A percentile compares a stretch with the other conserved stretches of the same genome.
Conservation (phyloP, 1,139 yeast genomes). For the Candida sanyaensis region DNA sequence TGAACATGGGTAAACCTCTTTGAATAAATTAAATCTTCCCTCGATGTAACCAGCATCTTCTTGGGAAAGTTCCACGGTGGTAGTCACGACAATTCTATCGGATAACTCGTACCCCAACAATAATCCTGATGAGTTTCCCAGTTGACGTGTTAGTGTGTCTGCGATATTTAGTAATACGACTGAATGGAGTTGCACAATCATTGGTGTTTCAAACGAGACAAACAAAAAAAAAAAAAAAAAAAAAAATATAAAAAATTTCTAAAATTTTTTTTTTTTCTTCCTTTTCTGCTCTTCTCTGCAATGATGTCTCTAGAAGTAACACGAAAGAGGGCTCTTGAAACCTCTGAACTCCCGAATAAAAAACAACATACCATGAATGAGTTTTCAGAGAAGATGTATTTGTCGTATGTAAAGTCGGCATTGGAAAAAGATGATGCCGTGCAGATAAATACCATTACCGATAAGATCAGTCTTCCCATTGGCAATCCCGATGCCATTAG, state of each 20-base stretch:
- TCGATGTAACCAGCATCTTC: slow-evolving; percentile 27
- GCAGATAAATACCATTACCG: slow-evolving; percentile 38
- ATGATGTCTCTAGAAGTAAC: slow-evolving; percentile 31
- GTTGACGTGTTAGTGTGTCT: slow-evolving; percentile 21
- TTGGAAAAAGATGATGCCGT: slow-evolving; percentile 53
- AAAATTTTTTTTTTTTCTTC: no score
- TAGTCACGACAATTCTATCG: slow-evolving; percentile 17
- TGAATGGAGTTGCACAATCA: slow-evolving; percentile 26
- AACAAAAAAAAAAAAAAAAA: neutral
- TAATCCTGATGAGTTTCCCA: slow-evolving; percentile 25
- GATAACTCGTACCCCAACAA: slow-evolving; percentile 24
- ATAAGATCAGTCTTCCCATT: slow-evolving; percentile 37
- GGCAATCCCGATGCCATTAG: slow-evolving; percentile 37
- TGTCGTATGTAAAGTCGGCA: slow-evolving; percentile 66
- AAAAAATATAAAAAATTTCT: no score
- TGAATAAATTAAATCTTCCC: slow-evolving; percentile 28
- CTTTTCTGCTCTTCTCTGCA: slow-evolving; percentile 13
- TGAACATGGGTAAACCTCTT: slow-evolving; percentile 26
- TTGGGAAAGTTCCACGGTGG: slow-evolving; percentile 25
- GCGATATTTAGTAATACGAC: slow-evolving; percentile 30
- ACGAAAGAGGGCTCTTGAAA: slow-evolving; percentile 24
- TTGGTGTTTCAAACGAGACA: neutral
- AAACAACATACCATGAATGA: slow-evolving; percentile 12
- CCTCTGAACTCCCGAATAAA: slow-evolving; percentile 6
- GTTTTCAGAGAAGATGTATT: slow-evolving; percentile 59